Evolutionary conservation across 2,329 filamentous ascomycete species (phyloP).

Genomic region (Penicillium sp.): DNA sequence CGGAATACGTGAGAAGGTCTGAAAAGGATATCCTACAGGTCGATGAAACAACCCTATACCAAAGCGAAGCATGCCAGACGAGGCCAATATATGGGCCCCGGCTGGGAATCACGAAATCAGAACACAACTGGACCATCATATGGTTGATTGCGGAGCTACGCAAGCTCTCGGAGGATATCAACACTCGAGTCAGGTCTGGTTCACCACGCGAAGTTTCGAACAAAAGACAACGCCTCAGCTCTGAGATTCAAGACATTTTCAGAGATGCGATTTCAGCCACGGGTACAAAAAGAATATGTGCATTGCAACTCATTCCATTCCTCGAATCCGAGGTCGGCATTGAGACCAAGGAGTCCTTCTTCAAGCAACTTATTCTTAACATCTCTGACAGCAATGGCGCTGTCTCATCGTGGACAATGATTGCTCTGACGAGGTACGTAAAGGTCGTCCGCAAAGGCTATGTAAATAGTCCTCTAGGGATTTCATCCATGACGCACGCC

Average conservation of each 20-base stretch:
- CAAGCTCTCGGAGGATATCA: conserved; percentile 38
- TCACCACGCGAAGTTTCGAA: conserved; percentile 19
- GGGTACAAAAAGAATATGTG: conserved; percentile 45
- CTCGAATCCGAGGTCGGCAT: conserved; percentile 47
- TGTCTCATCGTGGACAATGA: conserved; percentile 76
- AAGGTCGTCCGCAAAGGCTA: neutral
- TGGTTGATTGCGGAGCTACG: conserved; percentile 42
- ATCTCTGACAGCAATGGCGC: conserved; percentile 68
- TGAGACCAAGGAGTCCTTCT: conserved; percentile 55
- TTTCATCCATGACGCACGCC: neutral
- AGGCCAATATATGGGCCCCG: conserved; percentile 37
- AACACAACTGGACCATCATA: conserved; percentile 42
- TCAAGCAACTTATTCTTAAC: conserved; percentile 59
- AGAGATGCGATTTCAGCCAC: conserved; percentile 38
- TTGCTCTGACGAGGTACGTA: conserved; percentile 74
- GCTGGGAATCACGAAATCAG: conserved; percentile 35
- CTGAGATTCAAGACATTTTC: conserved; percentile 38
- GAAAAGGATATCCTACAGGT: conserved; percentile 72
- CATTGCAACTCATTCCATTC: conserved; percentile 57
- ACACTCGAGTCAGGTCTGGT: conserved; percentile 10
- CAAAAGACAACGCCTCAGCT: conserved; percentile 41
- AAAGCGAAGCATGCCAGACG: conserved; percentile 36
- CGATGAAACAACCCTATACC: conserved; percentile 67
- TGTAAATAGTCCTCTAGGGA: too few species aligned
- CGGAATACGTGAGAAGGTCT: conserved; percentile 72